A percentile compares a stretch with the other conserved stretches of the same genome.
These are phyloP conservation scores for Cordyceps militaris DNA, from an alignment of 2,329 filamentous ascomycete species.

Conservation along the genomic window DNA sequence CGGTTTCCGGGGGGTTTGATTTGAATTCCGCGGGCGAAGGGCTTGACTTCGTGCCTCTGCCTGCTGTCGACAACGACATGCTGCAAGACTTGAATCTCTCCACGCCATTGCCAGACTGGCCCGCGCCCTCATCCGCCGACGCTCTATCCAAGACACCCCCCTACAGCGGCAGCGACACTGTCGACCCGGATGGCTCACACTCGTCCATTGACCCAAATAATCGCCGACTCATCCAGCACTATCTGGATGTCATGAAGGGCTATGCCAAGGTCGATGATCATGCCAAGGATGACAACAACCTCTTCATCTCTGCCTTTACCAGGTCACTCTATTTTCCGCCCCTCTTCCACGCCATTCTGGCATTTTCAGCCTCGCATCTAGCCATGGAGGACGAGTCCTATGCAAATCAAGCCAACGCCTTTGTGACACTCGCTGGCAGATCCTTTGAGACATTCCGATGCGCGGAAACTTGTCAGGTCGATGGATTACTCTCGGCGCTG, in stretches of 20 bases:
- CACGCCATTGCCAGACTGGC: background rate
- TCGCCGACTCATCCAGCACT: conserved; percentile 16
- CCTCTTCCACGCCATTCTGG: conserved; percentile 16
- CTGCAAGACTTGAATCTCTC: background rate
- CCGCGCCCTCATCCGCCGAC: background rate
- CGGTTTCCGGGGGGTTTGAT: conserved; percentile 8
- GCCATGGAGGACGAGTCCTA: conserved; percentile 12
- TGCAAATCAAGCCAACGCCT: conserved; percentile 6
- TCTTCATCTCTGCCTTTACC: conserved; percentile 16
- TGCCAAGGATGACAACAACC: conserved; percentile 14
- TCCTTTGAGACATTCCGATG: conserved; percentile 11
- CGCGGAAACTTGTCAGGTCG: conserved; percentile 4
- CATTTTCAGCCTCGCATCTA: conserved; percentile 16
- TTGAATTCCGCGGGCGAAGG: conserved; percentile 14
- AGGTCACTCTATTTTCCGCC: conserved; percentile 15
- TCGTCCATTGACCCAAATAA: conserved; percentile 11
- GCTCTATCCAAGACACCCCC: background rate
- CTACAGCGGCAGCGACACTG: background rate
- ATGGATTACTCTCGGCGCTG: conserved; percentile 14
- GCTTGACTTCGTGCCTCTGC: conserved; percentile 15
- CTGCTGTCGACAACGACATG: conserved; percentile 6
- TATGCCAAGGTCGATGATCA: conserved; percentile 16
- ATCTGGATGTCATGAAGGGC: conserved; percentile 17
- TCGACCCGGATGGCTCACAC: background rate
- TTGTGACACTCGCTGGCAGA: conserved; percentile 9